These are phyloP conservation scores for Leishmania arabica DNA, from an alignment of 208 protist genomes.

Conservation along the genomic window DNA sequence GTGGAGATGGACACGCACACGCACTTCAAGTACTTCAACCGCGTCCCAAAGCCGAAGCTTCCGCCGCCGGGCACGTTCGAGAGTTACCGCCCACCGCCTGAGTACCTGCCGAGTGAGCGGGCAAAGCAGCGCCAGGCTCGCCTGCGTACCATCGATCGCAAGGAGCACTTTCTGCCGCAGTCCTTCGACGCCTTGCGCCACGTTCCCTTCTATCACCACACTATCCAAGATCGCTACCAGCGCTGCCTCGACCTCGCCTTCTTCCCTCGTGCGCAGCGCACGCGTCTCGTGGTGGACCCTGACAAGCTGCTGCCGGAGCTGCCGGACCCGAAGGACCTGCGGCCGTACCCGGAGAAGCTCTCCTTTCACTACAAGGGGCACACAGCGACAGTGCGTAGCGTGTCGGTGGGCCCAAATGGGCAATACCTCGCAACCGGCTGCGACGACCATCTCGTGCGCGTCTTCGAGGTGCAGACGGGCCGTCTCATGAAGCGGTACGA, in stretches of 20 bases:
- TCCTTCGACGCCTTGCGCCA: constrained; percentile 93
- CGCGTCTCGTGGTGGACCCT: constrained; percentile 93
- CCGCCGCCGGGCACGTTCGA: constrained; percentile 95
- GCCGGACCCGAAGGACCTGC: constrained; percentile 97
- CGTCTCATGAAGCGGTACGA: constrained; percentile 94
- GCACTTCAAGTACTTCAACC: constrained; percentile 89
- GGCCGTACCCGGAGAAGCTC: constrained; percentile 98
- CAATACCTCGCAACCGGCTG: constrained; percentile 97
- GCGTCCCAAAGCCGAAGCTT: constrained; percentile 75
- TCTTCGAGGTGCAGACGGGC: constrained; percentile 98
- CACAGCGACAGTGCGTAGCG: constrained; percentile 90
- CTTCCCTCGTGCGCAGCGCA: constrained; percentile 94
- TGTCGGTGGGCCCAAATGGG: constrained; percentile 96
- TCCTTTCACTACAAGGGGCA: constrained; percentile 97
- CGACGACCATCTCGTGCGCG: constrained; percentile 96
- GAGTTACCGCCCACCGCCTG: constrained; percentile 98
- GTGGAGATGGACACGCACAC: constrained; percentile 89
- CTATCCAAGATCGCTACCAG: constrained; percentile 98
- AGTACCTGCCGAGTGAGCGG: constrained; percentile 96
- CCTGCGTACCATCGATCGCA: constrained; percentile 91
- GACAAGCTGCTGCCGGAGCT: constrained; percentile 97
- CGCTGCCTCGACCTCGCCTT: constrained; percentile 99
- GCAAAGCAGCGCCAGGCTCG: constrained; percentile 88
- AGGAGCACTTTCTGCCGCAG: constrained; percentile 93
- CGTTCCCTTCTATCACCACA: constrained; percentile 95